Percentiles rank a stretch among this genome's conserved stretches.
phyloP scores from a whole-genome alignment of 805 yeast genomes.

The Kluyveromyces lactis region DNA sequence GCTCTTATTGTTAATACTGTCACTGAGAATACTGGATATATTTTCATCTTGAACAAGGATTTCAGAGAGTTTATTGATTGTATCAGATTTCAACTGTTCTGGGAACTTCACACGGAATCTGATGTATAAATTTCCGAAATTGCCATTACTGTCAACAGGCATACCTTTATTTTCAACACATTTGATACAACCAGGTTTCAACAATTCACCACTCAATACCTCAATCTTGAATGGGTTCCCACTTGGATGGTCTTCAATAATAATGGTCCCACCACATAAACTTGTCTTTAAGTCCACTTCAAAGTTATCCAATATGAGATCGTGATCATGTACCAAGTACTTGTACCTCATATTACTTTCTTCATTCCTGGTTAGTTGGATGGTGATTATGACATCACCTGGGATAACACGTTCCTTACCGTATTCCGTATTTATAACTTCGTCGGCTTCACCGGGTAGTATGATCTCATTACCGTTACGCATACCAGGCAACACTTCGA shows the following conservation, averaged over 20 bases:
- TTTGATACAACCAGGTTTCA: conserved; percentile 41
- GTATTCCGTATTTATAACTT: conserved; percentile 35
- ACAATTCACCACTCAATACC: conserved; percentile 43
- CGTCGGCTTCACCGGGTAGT: conserved; percentile 57
- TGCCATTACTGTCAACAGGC: conserved; percentile 37
- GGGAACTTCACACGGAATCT: conserved; percentile 57
- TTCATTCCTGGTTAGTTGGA: conserved; percentile 17
- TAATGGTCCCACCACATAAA: conserved; percentile 44
- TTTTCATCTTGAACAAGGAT: conserved; percentile 14
- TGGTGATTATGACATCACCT: conserved; percentile 57
- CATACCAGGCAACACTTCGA: conserved; percentile 51
- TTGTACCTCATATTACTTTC: conserved; percentile 25
- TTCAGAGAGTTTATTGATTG: conserved; percentile 12
- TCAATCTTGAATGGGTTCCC: conserved; percentile 35
- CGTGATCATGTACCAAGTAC: conserved; percentile 32
- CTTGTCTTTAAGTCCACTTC: conserved; percentile 47
- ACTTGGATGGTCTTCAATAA: conserved; percentile 27
- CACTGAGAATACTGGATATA: too few relatives aligned
- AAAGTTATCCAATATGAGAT: conserved; percentile 34
- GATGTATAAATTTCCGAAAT: conserved; percentile 43
- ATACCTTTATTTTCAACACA: conserved; percentile 39
- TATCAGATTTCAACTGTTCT: conserved; percentile 13
- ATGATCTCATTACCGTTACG: conserved; percentile 43
- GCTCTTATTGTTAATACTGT: conserved; percentile 3
- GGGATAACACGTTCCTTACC: conserved; percentile 36